Evolutionary conservation across 1,284 basidiomycete genomes (phyloP).

Genomic region (Ustilago loliicola): DNA sequence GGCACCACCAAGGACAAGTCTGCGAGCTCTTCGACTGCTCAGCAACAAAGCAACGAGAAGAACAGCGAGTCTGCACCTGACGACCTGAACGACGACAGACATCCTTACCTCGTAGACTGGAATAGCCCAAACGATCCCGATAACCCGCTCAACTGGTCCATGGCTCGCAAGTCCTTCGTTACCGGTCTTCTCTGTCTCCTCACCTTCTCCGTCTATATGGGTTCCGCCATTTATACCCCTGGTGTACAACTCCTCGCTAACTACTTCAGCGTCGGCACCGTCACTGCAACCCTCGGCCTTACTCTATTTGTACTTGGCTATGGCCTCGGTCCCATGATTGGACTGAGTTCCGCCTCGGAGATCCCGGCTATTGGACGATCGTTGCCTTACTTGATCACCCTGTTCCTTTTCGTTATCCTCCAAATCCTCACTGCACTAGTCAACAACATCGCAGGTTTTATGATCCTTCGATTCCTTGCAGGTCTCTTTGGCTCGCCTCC

Average conservation of each 20-base stretch:
- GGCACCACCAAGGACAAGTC: constrained; percentile 73
- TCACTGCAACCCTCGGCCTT: constrained; percentile 47
- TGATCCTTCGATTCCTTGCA: constrained; percentile 59
- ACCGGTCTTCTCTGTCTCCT: constrained; percentile 64
- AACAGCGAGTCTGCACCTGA: constrained; percentile 23
- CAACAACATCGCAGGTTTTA: constrained; percentile 43
- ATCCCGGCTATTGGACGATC: constrained; percentile 65
- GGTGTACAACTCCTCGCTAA: constrained; percentile 73
- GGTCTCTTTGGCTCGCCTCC: constrained; percentile 60
- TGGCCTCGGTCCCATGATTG: constrained; percentile 64
- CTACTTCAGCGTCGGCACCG: constrained; percentile 32
- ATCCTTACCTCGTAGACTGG: constrained; percentile 72
- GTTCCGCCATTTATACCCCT: constrained; percentile 76
- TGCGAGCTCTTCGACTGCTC: background rate
- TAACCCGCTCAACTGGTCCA: constrained; percentile 69
- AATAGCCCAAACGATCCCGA: constrained; percentile 66
- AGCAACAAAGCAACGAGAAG: background rate
- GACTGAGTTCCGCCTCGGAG: constrained; percentile 67
- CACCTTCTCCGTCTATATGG: constrained; percentile 75
- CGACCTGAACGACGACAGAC: constrained; percentile 24
- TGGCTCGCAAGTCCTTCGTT: constrained; percentile 63
- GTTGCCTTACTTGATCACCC: constrained; percentile 48
- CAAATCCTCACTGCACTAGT: constrained; percentile 51
- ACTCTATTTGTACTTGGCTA: constrained; percentile 59
- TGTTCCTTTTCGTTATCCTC: constrained; percentile 54